phyloP scores from a whole-genome alignment of 345 rosid genomes.

The Lepidium aucheri region DNA sequence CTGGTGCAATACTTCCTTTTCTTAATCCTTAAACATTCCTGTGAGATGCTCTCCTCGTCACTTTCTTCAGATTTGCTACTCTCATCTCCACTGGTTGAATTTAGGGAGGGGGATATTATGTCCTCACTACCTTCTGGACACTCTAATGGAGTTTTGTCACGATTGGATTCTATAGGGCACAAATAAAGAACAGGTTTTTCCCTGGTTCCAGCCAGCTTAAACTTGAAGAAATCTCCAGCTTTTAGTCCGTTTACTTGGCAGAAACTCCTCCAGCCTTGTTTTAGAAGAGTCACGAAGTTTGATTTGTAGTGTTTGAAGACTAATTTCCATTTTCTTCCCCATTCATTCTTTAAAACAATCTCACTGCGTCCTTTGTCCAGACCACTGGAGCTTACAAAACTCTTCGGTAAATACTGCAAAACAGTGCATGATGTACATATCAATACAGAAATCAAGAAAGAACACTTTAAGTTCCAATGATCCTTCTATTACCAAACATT shows the following conservation, averaged over 20 bases:
- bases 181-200: neutral
- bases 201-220: neutral
- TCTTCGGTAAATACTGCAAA: constrained; percentile 8
- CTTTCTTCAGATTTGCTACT: neutral
- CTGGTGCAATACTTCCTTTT: neutral
- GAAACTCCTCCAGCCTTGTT: constrained; percentile 16
- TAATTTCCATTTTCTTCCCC: constrained; percentile 5
- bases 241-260: constrained; percentile 9
- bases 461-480: neutral
- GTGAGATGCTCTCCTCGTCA: neutral
- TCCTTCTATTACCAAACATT: neutral
- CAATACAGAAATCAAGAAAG: neutral
- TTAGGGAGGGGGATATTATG: neutral
- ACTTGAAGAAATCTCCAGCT: constrained; percentile 6
- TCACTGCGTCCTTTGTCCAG: neutral
- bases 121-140: neutral
- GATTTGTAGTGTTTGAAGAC: neutral
- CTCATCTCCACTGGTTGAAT: neutral
- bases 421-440: neutral
- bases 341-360: constrained; percentile 6
- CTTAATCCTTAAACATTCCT: neutral
- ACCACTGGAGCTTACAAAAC: constrained; percentile 4
- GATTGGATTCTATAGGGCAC: neutral
- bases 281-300: neutral
- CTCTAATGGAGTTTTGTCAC: neutral